A percentile compares a stretch with the other conserved stretches of the same genome.
phyloP scores from a whole-genome alignment of 140 eudicot species.

The Bidens hawaiensis region DNA sequence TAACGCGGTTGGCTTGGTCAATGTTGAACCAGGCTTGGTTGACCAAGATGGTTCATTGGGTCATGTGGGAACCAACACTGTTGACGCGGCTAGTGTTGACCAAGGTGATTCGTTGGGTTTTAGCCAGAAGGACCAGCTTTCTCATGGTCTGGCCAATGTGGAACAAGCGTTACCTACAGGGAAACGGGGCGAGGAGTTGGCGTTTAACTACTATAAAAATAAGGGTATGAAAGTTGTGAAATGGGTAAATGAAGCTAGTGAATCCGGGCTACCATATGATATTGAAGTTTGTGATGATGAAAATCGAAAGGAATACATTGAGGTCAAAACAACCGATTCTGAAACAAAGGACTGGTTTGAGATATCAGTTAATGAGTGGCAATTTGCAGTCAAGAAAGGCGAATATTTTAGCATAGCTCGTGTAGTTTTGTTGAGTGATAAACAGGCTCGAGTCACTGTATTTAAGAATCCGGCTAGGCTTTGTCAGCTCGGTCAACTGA shows the following conservation, averaged over 20 bases:
- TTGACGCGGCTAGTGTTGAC: conserved; percentile 7
- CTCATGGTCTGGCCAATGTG: conserved; percentile 18
- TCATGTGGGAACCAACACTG: conserved; percentile 8
- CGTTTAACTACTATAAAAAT: conserved; percentile 22
- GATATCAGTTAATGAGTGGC: conserved; percentile 67
- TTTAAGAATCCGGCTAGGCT: conserved; percentile 57
- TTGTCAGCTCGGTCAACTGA: conserved; percentile 58
- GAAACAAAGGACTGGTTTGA: conserved; percentile 56
- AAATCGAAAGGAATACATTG: conserved; percentile 42
- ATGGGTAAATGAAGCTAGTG: conserved; percentile 33
- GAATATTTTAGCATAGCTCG: conserved; percentile 61
- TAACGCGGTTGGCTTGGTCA: neutral
- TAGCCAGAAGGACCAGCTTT: conserved; percentile 30
- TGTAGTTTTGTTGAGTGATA: conserved; percentile 38
- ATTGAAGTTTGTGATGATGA: conserved; percentile 39
- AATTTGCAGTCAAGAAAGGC: conserved; percentile 69
- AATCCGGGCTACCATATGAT: conserved; percentile 59
- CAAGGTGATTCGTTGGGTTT: conserved; percentile 17
- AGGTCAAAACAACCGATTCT: conserved; percentile 72
- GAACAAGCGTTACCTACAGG: conserved; percentile 32
- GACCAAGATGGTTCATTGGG: conserved; percentile 16
- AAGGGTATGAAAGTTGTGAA: conserved; percentile 24
- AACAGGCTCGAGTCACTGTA: conserved; percentile 29
- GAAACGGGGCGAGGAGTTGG: conserved; percentile 34
- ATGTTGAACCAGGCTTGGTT: conserved; percentile 22